Conservation (phyloP, 805 yeast species). For the Cyberlindnera xylosilytica region DNA sequence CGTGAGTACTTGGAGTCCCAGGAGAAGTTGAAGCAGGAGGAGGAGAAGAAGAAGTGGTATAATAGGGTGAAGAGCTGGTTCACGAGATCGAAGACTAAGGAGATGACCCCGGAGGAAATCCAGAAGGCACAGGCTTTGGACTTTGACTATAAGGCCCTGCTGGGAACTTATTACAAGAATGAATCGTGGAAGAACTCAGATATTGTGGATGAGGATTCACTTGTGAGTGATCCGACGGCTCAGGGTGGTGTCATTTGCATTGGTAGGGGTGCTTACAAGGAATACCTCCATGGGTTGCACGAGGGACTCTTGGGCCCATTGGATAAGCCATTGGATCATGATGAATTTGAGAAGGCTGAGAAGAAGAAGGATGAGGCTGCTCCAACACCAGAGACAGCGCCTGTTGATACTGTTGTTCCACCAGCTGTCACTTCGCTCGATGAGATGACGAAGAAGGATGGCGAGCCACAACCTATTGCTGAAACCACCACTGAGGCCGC, state of each 20-base stretch:
- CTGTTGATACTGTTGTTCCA: slow-evolving; percentile 13
- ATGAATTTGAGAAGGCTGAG: slow-evolving; percentile 17
- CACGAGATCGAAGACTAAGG: slow-evolving; percentile 9
- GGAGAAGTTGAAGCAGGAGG: slow-evolving; percentile 20
- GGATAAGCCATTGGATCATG: slow-evolving; percentile 42
- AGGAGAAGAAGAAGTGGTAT: slow-evolving; percentile 20
- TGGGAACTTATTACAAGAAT: slow-evolving; percentile 54
- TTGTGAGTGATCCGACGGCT: slow-evolving; percentile 37
- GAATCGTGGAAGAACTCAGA: slow-evolving; percentile 22
- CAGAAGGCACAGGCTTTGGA: slow-evolving; percentile 30
- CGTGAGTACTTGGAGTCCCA: slow-evolving; percentile 36
- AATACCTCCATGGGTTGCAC: slow-evolving; percentile 84
- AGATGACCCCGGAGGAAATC: slow-evolving; percentile 19
- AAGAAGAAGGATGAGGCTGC: slow-evolving; percentile 10
- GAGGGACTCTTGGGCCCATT: slow-evolving; percentile 95
- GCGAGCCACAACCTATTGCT: too few relatives aligned
- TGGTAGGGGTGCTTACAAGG: slow-evolving; percentile 96
- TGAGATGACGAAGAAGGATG: neutral
- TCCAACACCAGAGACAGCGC: neutral
- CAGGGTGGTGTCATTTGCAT: slow-evolving; percentile 88
- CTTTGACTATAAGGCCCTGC: slow-evolving; percentile 40
- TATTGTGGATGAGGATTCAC: slow-evolving; percentile 44
- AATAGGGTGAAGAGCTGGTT: slow-evolving; percentile 17
- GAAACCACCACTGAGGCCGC: too few relatives aligned
- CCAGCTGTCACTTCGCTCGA: slow-evolving; percentile 3